These are phyloP conservation scores for Crepidotus variabilis DNA, from an alignment of 768 basidiomycete species.

Conservation along the genomic window DNA sequence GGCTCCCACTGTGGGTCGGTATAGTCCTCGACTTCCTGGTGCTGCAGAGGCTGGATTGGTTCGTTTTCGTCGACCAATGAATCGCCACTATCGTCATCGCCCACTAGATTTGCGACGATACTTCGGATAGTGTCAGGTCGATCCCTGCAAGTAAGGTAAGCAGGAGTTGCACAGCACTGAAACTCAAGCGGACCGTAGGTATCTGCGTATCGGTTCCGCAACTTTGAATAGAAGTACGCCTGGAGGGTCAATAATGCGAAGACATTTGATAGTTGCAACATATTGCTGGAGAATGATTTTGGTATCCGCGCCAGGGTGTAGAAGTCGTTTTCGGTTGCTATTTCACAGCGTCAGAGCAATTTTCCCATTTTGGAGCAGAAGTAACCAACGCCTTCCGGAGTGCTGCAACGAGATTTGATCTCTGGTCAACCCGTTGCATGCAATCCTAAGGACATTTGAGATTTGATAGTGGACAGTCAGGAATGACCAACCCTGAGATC, in stretches of 20 bases:
- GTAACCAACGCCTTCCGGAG: slow-evolving; percentile 72
- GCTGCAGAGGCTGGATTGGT: slow-evolving; percentile 70
- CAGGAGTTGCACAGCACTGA: neutral
- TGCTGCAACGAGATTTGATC: slow-evolving; percentile 68
- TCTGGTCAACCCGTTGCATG: slow-evolving; percentile 75
- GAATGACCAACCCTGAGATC: slow-evolving; percentile 69
- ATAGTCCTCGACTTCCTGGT: slow-evolving; percentile 80
- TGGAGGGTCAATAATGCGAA: slow-evolving; percentile 87
- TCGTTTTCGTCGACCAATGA: slow-evolving; percentile 84
- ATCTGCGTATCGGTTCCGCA: slow-evolving; percentile 86
- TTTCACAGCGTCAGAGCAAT: neutral
- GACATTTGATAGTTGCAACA: slow-evolving; percentile 86
- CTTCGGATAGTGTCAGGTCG: slow-evolving; percentile 92
- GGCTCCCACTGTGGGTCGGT: slow-evolving; percentile 93
- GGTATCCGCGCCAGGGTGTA: slow-evolving; percentile 96
- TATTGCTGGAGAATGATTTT: slow-evolving; percentile 88
- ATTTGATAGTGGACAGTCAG: neutral
- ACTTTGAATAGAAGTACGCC: slow-evolving; percentile 93
- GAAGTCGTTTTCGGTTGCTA: slow-evolving; percentile 82
- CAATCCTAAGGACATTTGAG: slow-evolving; percentile 52
- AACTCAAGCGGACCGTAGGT: slow-evolving; percentile 57
- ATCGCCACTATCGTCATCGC: slow-evolving; percentile 78
- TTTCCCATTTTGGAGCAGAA: neutral
- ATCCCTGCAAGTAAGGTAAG: slow-evolving; percentile 40
- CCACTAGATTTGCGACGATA: slow-evolving; percentile 89